These are phyloP conservation scores for Adansonia gregorii DNA, from an alignment of 441 rosid genomes.

Conservation along the genomic window DNA sequence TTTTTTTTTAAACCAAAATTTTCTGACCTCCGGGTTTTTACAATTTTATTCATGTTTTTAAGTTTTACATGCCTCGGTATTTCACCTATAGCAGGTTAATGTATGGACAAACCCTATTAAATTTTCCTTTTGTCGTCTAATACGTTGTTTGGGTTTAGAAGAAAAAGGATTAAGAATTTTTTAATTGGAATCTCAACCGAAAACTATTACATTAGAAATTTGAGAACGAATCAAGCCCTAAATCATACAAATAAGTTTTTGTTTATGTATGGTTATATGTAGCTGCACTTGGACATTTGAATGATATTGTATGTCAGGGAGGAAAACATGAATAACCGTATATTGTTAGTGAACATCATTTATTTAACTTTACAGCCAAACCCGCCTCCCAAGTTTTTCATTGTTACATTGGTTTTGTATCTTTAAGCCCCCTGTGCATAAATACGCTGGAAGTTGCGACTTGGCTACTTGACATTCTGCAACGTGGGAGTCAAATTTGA, in stretches of 20 bases:
- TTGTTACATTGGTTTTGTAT: too few species aligned
- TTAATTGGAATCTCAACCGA: background rate
- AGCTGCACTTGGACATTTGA: background rate
- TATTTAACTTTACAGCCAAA: too few species aligned
- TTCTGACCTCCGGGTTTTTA: background rate
- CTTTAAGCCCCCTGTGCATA: too few species aligned
- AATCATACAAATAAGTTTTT: background rate
- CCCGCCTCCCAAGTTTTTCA: too few species aligned
- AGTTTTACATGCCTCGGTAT: background rate
- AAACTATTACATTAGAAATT: background rate
- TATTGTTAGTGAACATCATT: too few species aligned
- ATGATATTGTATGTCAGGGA: background rate
- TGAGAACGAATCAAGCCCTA: background rate
- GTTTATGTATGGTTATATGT: background rate
- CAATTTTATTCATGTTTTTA: background rate
- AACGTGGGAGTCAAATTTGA: background rate
- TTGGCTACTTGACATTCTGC: background rate
- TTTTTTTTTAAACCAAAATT: background rate
- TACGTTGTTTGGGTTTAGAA: too few species aligned
- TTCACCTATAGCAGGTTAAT: too few species aligned
- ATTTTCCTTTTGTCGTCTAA: too few species aligned
- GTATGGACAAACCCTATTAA: too few species aligned
- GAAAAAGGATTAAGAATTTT: background rate
- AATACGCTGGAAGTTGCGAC: background rate
- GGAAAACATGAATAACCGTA: too few species aligned